phyloP scores from a whole-genome alignment of 352 stramenopile species.

The Globisporangium cylindrosporum region DNA sequence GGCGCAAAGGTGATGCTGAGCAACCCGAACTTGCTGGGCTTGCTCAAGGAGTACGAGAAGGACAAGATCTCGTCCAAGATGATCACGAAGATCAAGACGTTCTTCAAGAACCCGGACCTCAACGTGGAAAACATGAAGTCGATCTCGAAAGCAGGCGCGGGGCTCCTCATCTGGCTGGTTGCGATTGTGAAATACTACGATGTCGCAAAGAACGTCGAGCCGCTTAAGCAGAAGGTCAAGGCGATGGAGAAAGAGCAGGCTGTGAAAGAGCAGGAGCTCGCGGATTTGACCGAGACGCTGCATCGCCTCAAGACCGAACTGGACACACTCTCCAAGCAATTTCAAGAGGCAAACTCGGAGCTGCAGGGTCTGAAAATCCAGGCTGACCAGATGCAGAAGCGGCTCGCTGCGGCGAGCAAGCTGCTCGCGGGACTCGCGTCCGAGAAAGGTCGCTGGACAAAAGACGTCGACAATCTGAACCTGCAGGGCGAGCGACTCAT shows the following conservation, averaged over 20 bases:
- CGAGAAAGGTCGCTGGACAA: conserved; percentile 91
- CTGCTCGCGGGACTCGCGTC: conserved; percentile 90
- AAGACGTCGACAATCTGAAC: conserved; percentile 88
- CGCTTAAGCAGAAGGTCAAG: conserved; percentile 89
- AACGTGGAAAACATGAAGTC: conserved; percentile 95
- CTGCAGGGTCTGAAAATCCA: conserved; percentile 90
- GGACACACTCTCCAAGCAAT: conserved; percentile 89
- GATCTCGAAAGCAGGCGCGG: conserved; percentile 89
- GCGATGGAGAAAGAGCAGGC: conserved; percentile 93
- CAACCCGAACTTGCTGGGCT: conserved; percentile 88
- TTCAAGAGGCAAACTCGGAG: conserved; percentile 90
- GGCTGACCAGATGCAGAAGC: conserved; percentile 95
- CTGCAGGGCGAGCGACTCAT: conserved; percentile 84
- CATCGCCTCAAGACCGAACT: conserved; percentile 84
- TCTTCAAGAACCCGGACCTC: conserved; percentile 92
- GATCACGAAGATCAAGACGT: conserved; percentile 94
- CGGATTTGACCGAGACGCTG: conserved; percentile 84
- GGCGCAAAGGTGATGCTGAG: conserved; percentile 94
- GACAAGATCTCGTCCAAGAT: conserved; percentile 95
- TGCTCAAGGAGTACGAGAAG: conserved; percentile 95
- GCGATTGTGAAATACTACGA: conserved; percentile 96
- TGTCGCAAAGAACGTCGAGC: conserved; percentile 94
- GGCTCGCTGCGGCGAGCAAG: conserved; percentile 89
- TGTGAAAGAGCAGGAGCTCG: conserved; percentile 87
- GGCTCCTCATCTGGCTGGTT: conserved; percentile 92